These are phyloP conservation scores for Hortiboletus rubellus DNA, from an alignment of 1,284 basidiomycete genomes.

Conservation along the genomic window DNA sequence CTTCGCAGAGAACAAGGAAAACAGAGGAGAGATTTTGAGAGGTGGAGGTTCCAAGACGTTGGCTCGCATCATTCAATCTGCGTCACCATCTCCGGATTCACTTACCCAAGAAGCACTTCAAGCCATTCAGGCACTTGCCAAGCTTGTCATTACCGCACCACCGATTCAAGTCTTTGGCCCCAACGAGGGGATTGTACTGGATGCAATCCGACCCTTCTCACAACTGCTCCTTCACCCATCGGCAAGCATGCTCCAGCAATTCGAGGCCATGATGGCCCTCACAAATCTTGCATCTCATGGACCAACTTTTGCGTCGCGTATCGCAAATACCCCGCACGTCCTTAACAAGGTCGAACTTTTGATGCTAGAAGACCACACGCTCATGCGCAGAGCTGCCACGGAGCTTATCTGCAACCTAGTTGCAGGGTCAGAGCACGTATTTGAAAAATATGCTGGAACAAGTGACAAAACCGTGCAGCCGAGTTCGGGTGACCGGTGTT, in stretches of 20 bases:
- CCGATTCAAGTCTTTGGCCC: conserved; percentile 90
- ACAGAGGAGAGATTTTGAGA: conserved; percentile 79
- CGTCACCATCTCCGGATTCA: conserved; percentile 30
- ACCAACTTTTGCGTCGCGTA: conserved; percentile 60
- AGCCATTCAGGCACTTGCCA: conserved; percentile 87
- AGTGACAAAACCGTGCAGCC: conserved; percentile 42
- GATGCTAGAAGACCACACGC: conserved; percentile 78
- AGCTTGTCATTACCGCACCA: conserved; percentile 88
- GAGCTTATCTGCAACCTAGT: conserved; percentile 96
- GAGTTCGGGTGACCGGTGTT: conserved; percentile 38
- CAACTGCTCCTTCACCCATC: conserved; percentile 66
- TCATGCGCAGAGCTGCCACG: conserved; percentile 84
- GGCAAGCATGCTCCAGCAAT: conserved; percentile 77
- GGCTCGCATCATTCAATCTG: conserved; percentile 57
- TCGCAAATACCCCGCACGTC: conserved; percentile 62
- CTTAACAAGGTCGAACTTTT: conserved; percentile 75
- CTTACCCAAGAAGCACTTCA: conserved; percentile 42
- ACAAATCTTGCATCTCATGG: conserved; percentile 91
- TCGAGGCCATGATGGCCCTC: conserved; percentile 93
- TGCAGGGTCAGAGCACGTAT: conserved; percentile 72
- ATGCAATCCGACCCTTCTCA: conserved; percentile 78
- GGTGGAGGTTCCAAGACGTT: conserved; percentile 77
- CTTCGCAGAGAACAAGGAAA: conserved; percentile 74
- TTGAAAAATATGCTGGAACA: conserved; percentile 64
- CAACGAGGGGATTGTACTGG: conserved; percentile 70